A percentile compares a stretch with the other conserved stretches of the same genome.
phyloP scores from a whole-genome alignment of 1,139 yeast genomes.

The Pichia kudriavzevii region DNA sequence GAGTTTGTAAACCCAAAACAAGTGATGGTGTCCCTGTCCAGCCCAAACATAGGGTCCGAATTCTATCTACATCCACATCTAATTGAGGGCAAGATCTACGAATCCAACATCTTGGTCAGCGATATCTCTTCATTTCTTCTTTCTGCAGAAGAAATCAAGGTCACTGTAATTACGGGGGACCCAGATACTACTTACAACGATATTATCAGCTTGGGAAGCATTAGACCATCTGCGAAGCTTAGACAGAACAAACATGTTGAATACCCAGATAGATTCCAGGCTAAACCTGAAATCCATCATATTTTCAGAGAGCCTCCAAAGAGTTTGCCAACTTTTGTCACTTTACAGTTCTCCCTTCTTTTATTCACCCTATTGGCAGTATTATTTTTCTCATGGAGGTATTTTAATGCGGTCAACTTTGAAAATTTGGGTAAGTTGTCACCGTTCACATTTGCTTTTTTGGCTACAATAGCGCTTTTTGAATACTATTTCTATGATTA shows the following conservation, averaged over 20 bases:
- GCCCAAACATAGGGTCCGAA: conserved; percentile 11
- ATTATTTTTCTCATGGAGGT: conserved; percentile 43
- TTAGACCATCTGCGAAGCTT: conserved; percentile 20
- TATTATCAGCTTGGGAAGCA: conserved; percentile 16
- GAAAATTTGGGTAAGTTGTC: conserved; percentile 26
- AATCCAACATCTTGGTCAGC: conserved; percentile 13
- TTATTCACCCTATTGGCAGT: conserved; percentile 35
- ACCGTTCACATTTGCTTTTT: conserved; percentile 39
- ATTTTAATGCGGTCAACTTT: conserved; percentile 39
- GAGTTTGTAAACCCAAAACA: conserved; percentile 16
- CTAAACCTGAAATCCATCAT: conserved; percentile 64
- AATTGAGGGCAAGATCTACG: conserved; percentile 15
- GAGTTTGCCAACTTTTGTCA: conserved; percentile 48
- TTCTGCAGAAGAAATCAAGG: conserved; percentile 15
- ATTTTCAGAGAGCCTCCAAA: conserved; percentile 50
- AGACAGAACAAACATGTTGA: conserved; percentile 19
- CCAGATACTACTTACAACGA: conserved; percentile 14
- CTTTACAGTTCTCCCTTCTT: conserved; percentile 46
- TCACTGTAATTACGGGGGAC: conserved; percentile 26
- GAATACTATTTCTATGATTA: conserved; percentile 63
- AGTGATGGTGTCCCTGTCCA: conserved; percentile 20
- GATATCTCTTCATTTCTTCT: conserved; percentile 21
- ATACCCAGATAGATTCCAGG: conserved; percentile 38
- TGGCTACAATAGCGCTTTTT: conserved; percentile 46
- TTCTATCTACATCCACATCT: conserved; percentile 20